phyloP scores from a whole-genome alignment of 2,329 filamentous ascomycete species.

The Dryadomyces sulphureus region DNA sequence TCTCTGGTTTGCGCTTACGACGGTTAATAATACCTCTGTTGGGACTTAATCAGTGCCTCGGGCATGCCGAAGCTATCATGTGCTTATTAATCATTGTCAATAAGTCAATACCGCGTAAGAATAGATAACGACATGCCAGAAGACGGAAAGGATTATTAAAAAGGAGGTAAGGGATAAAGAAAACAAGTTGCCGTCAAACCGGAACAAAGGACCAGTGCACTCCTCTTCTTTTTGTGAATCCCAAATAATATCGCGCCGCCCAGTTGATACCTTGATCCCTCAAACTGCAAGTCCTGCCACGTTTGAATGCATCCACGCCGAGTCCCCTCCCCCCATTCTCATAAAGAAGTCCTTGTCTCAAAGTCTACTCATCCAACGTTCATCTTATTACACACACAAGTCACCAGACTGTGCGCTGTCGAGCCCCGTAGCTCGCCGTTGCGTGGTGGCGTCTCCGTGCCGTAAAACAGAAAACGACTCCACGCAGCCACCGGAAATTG shows the following conservation, averaged over 20 bases:
- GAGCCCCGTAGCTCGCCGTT: no score
- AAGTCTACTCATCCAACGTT: not conserved
- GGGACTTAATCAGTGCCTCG: no score
- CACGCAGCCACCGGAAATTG: no score
- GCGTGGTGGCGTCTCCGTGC: no score
- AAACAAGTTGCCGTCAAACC: conserved; percentile 3
- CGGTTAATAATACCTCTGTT: no score
- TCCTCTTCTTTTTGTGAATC: not conserved
- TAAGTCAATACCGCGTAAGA: not conserved
- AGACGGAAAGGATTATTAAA: conserved; percentile 2
- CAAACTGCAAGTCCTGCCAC: not conserved
- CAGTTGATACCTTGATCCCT: conserved; percentile 1
- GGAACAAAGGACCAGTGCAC: conserved; percentile 1
- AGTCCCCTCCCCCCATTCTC: not conserved
- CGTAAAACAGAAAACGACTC: no score
- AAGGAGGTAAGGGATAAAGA: conserved; percentile 2
- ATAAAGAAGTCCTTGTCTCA: not conserved
- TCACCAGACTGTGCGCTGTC: no score
- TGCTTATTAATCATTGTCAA: no score
- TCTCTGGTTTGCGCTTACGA: no score
- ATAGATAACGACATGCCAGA: not conserved
- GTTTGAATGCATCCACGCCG: not conserved
- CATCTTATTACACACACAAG: not conserved
- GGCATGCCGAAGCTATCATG: no score
- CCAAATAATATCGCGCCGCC: conserved; percentile 2